Evolutionary conservation across 2,329 filamentous ascomycete species (phyloP).

Genomic region (Neopestalotiopsis sp.): DNA sequence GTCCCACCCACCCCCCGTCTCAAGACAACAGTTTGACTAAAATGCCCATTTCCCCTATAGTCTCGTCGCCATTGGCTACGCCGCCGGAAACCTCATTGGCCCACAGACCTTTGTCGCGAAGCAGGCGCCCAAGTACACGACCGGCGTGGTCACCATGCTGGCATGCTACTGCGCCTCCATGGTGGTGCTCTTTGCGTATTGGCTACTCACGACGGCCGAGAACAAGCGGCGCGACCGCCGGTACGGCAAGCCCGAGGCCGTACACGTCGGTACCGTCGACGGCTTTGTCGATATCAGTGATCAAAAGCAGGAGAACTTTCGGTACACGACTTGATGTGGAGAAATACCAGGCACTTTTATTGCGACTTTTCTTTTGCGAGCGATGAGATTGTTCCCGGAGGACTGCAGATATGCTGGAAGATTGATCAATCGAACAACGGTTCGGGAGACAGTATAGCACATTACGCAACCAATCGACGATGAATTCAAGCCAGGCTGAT

Average conservation of each 20-base stretch:
- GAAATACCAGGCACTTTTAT: too few relatives aligned
- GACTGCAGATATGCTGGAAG: too few relatives aligned
- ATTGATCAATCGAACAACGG: too few relatives aligned
- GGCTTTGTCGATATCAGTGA: slow-evolving; percentile 21
- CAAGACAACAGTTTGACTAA: neutral
- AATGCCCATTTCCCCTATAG: slow-evolving; percentile 12
- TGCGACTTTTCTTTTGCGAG: too few relatives aligned
- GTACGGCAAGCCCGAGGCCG: slow-evolving; percentile 29
- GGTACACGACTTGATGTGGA: neutral
- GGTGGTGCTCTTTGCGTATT: slow-evolving; percentile 36
- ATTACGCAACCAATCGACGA: too few relatives aligned
- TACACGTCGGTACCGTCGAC: slow-evolving; percentile 26
- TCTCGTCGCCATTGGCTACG: slow-evolving; percentile 44
- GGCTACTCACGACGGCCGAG: slow-evolving; percentile 30
- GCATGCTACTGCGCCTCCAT: slow-evolving; percentile 39
- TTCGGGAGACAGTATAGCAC: too few relatives aligned
- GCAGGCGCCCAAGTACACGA: slow-evolving; percentile 43
- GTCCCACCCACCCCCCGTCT: too few relatives aligned
- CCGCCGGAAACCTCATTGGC: slow-evolving; percentile 45
- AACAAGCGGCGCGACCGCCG: slow-evolving; percentile 31
- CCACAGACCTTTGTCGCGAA: slow-evolving; percentile 44
- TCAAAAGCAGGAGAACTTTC: neutral
- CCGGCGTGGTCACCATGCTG: slow-evolving; percentile 42
- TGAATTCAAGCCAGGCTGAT: neutral
- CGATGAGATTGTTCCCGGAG: too few relatives aligned